These are phyloP conservation scores for Carex pumila DNA, from an alignment of 176 grass and related monocot genomes.

Conservation along the genomic window DNA sequence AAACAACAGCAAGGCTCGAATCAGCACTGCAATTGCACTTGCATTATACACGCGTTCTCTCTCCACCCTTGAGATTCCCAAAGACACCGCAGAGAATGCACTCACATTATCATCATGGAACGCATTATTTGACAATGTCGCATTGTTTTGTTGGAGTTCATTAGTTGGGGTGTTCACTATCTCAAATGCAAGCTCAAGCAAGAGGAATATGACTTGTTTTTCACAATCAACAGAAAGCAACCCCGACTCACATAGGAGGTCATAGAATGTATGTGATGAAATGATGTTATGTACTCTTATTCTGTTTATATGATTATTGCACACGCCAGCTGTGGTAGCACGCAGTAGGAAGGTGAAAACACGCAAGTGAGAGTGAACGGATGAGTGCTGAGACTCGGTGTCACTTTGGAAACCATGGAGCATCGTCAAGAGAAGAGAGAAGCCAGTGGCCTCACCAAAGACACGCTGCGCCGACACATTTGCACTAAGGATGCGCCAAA, in stretches of 20 bases:
- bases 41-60: conserved; percentile 83
- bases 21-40: conserved; percentile 72
- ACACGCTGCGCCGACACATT: conserved; percentile 77
- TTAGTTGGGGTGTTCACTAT: conserved; percentile 71
- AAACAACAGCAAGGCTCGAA: conserved; percentile 78
- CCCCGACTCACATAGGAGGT: conserved; percentile 89
- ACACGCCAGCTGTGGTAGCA: conserved; percentile 84
- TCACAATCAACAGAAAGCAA: conserved; percentile 91
- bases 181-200: conserved; percentile 99
- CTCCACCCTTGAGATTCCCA: conserved; percentile 82
- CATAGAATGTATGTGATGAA: conserved; percentile 85
- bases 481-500: conserved; percentile 93
- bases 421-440: conserved; percentile 85
- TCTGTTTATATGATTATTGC: conserved; percentile 84
- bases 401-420: conserved; percentile 83
- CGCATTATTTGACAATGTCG: conserved; percentile 28
- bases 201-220: conserved; percentile 85
- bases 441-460: conserved; percentile 99
- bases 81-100: conserved; percentile 53
- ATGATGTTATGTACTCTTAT: conserved; percentile 80
- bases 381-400: conserved; percentile 35
- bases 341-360: conserved; percentile 84
- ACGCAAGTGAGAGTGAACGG: conserved; percentile 57
- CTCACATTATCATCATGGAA: conserved; percentile 40
- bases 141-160: conserved; percentile 47